Evolutionary conservation across 2,329 filamentous ascomycete genomes (phyloP), one percentile per base, ranked within the genome.

Genomic region (Penicillium sumatraense): DNA sequence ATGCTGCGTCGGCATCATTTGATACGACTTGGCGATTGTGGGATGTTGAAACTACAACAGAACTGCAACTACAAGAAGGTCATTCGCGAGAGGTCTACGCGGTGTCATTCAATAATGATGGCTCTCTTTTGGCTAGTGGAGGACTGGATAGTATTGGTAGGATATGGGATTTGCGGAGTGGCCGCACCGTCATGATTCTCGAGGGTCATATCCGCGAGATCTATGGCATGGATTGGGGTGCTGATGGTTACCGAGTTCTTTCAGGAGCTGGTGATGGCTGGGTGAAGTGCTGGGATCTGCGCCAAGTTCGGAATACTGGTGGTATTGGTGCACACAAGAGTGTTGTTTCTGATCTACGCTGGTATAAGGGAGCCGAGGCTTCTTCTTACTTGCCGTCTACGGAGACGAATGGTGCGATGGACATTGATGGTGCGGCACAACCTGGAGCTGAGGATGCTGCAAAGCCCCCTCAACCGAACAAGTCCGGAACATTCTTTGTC

Each of bases 21-120:
- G 95, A 99, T 71, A 96, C 92, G 2, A 96, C 95, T 0, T 99
- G 95, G 95, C 86, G 93, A 41, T 80, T 99, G 29, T 99, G 95
- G 93, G 93, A 98, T 71, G 86, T 98, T 0, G 87, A 91, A 63
- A 95, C 89, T 0, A 90, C 87, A 0, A 88, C 88, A 2, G 93
- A 98, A 69, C 77, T 98, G 1, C 81, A 96, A 1, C 81, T 96
- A 1, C 95, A 99, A 73, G 93, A 98, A 76, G 95, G 95, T 1
- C 95, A 99, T 72, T 96, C 92, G 9, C 86, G 93, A 52, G 95
- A 96, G 58, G 95, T 98, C 11, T 98, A 95, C 68, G 85, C 92
- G 0, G 84, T 98, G 49, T 86, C 87, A 68, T 98, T 98, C 79
- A 96, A 96, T 71, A 84, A 84, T 0, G 95, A 99, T 69, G 95